Conservation (phyloP, 2,329 filamentous ascomycete species). For the Diaporthe batatas region DNA sequence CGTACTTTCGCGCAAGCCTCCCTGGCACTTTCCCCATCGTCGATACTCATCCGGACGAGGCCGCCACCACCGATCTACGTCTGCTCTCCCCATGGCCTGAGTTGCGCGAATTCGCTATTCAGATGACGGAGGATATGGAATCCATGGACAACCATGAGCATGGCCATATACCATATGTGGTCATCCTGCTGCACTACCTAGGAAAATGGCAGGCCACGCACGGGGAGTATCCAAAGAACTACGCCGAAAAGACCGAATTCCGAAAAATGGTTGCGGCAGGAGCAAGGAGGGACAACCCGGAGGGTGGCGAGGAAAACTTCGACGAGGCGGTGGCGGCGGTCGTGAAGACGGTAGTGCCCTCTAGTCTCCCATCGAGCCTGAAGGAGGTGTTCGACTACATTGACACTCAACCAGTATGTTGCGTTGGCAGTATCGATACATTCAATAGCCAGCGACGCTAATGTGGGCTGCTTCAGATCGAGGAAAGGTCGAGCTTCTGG, state of each 20-base stretch:
- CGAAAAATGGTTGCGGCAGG: slow-evolving; percentile 76
- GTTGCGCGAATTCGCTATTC: slow-evolving; percentile 74
- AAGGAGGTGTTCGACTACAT: slow-evolving; percentile 83
- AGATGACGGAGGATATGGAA: slow-evolving; percentile 78
- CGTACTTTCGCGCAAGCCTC: slow-evolving; percentile 84
- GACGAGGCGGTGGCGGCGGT: slow-evolving; percentile 92
- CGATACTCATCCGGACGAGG: slow-evolving; percentile 93
- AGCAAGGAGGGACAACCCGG: slow-evolving; percentile 78
- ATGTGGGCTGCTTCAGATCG: slow-evolving; percentile 46
- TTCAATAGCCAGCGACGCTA: slow-evolving; percentile 37
- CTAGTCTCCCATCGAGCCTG: slow-evolving; percentile 76
- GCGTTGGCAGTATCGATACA: slow-evolving; percentile 45
- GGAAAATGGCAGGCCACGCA: slow-evolving; percentile 82
- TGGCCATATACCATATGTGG: slow-evolving; percentile 90
- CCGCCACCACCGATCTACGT: slow-evolving; percentile 86
- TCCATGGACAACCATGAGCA: slow-evolving; percentile 83
- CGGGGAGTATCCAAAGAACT: slow-evolving; percentile 77
- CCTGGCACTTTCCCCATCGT: slow-evolving; percentile 90
- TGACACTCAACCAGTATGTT: slow-evolving; percentile 65
- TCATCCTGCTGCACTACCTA: slow-evolving; percentile 85
- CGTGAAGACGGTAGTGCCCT: slow-evolving; percentile 83
- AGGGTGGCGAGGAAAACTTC: slow-evolving; percentile 96
- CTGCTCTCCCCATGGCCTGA: slow-evolving; percentile 90
- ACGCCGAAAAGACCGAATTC: slow-evolving; percentile 90
- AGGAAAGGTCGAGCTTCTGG: slow-evolving; percentile 81